Evolutionary conservation across 2,329 filamentous ascomycete genomes (phyloP).

Genomic region (Dothideomycetes sp.): DNA sequence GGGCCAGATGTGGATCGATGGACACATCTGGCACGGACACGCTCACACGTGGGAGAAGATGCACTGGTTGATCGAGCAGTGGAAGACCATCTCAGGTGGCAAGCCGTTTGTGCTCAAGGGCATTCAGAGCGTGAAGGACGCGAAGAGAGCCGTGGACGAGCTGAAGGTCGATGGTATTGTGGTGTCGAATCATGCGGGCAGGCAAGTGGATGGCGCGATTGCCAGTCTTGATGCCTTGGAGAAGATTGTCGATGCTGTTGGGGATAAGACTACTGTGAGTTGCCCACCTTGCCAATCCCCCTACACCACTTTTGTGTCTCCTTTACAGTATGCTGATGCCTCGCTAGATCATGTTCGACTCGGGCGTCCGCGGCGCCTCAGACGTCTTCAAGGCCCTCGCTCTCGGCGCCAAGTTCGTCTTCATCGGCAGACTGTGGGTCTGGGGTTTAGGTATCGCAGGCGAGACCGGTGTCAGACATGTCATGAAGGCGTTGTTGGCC

Average conservation of each 20-base stretch:
- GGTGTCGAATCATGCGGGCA: constrained; percentile 59
- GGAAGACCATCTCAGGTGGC: constrained; percentile 43
- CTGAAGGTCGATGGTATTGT: constrained; percentile 56
- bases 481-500: constrained; percentile 50
- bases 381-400: constrained; percentile 52
- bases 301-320: no score
- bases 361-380: constrained; percentile 43
- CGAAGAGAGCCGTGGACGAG: constrained; percentile 43
- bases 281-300: no score
- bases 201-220: constrained; percentile 52
- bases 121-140: constrained; percentile 57
- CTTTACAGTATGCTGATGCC: no score
- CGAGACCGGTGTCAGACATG: constrained; percentile 49
- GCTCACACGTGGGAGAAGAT: constrained; percentile 56
- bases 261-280: constrained; percentile 21
- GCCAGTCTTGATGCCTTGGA: constrained; percentile 50
- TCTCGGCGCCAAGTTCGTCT: constrained; percentile 51
- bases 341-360: constrained; percentile 48
- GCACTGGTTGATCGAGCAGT: constrained; percentile 50
- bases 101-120: constrained; percentile 56
- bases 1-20: constrained; percentile 51
- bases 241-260: constrained; percentile 38
- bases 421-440: constrained; percentile 50
- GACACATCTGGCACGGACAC: constrained; percentile 50
- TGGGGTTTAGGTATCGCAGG: constrained; percentile 50